Conservation (phyloP, 177 flowering plant genomes). For the Tripterygium wilfordii region DNA sequence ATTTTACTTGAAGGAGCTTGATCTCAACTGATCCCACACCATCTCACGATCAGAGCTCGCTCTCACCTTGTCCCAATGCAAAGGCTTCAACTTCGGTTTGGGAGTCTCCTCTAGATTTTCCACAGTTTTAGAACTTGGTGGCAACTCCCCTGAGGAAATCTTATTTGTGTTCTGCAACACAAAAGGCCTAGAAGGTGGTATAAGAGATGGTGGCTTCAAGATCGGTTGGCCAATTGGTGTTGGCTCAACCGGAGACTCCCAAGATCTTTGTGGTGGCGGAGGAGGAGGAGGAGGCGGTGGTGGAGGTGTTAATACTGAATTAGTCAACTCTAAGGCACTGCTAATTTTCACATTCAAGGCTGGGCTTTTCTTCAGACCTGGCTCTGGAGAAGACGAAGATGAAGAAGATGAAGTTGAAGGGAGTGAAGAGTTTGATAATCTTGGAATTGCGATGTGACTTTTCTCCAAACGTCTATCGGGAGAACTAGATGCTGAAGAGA, state of each 20-base stretch:
- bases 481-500: slow-evolving; percentile 2
- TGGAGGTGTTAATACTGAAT: slow-evolving; percentile 11
- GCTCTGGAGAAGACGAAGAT: slow-evolving; percentile 13
- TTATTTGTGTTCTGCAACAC: slow-evolving; percentile 17
- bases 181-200: slow-evolving; percentile 30
- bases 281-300: slow-evolving; percentile 23
- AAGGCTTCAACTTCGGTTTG: slow-evolving; percentile 77
- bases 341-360: slow-evolving; percentile 1
- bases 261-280: not conserved
- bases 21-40: slow-evolving; percentile 98
- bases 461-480: no score
- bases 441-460: no score
- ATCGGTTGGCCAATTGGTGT: slow-evolving; percentile 14
- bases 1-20: slow-evolving; percentile 90
- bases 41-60: slow-evolving; percentile 93
- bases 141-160: slow-evolving; percentile 35
- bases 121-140: slow-evolving; percentile 13
- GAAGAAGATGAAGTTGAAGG: slow-evolving; percentile 8
- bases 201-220: slow-evolving; percentile 20
- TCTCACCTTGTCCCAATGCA: slow-evolving; percentile 98
- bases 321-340: slow-evolving; percentile 4
- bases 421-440: no score
- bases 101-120: slow-evolving; percentile 41
- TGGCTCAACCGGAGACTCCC: slow-evolving; percentile 8
- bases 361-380: slow-evolving; percentile 6